A percentile compares a stretch with the other conserved stretches of the same genome.
Evolutionary conservation across 2,329 filamentous ascomycete species (phyloP).

Genomic region (Septoria linicola): DNA sequence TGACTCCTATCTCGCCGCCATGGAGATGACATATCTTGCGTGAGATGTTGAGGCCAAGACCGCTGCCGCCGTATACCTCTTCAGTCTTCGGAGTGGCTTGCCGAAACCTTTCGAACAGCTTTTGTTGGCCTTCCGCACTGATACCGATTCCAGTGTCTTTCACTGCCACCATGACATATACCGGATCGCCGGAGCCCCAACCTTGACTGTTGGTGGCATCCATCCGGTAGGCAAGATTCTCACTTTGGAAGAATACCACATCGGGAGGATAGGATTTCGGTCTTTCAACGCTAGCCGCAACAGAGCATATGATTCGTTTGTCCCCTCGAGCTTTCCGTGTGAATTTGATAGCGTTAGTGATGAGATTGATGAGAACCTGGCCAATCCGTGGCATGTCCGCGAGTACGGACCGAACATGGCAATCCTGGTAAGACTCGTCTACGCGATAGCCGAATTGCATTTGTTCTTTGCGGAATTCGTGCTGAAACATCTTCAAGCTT

Average conservation of each 20-base stretch:
- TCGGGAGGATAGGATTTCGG: conserved; percentile 46
- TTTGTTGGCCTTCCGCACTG: conserved; percentile 41
- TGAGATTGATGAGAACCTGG: conserved; percentile 29
- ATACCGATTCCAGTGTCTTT: conserved; percentile 48
- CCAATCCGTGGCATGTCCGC: conserved; percentile 34
- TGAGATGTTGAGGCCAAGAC: conserved; percentile 49
- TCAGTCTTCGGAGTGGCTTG: conserved; percentile 39
- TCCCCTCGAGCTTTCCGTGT: conserved; percentile 30
- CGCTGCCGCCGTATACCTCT: conserved; percentile 46
- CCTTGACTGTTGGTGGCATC: conserved; percentile 44
- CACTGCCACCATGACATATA: conserved; percentile 49
- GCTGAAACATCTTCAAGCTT: conserved; percentile 39
- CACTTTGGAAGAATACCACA: conserved; percentile 45
- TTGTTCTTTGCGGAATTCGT: conserved; percentile 35
- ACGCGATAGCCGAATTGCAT: conserved; percentile 33
- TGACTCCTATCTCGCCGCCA: conserved; percentile 49
- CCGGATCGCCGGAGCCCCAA: conserved; percentile 42
- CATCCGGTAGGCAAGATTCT: conserved; percentile 40
- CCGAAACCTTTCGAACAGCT: conserved; percentile 46
- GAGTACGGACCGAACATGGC: conserved; percentile 28
- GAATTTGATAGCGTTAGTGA: conserved; percentile 39
- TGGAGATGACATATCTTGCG: conserved; percentile 46
- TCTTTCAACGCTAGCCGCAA: conserved; percentile 33
- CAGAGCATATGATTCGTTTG: conserved; percentile 29
- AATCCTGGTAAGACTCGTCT: conserved; percentile 31